Base-by-base conservation (phyloP, 805 yeast species). In the Metschnikowia kunwiensis region DNA sequence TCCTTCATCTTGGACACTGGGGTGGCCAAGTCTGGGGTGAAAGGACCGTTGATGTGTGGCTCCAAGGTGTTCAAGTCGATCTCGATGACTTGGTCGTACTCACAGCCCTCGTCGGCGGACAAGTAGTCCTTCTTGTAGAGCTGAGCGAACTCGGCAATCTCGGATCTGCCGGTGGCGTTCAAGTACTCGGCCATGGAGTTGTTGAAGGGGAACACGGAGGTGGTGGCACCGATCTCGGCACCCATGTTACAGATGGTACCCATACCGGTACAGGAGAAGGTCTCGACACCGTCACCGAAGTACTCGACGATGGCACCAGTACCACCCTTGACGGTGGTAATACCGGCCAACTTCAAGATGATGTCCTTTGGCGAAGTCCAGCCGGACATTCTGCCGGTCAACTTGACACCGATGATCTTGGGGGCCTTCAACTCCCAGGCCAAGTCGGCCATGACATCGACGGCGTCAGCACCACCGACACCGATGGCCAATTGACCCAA, bases 401-500 rank as follows among this genome's bases (percentile, higher is more conserved):
- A 78, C 70, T 89, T 86, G 58, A 89, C 95, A 73, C 97, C 97
- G 54, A 91, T 67, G 56, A 88, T 77, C 73, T 86, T 87, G 58
- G 97, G 97, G 43, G 97, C 97, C 76, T 89, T 89, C 60, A 89
- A 79, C 72, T 89, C 97, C 97, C 97, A 89, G 39, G 97, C 83
- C 50, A 87, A 76, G 58, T 84, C 83, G 44, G 97, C 86, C 81
- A 89, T 78, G 44, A 87, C 97, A 64, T 89, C 97, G 52, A 89
- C 97, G 46, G 97, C 97, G 66, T 89, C 97, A 51, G 97, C 97
- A 77, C 97, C 97, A 75, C 97, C 97, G 52, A 91, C 97, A 78
- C 97, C 97, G 53, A 89, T 89, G 51, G 97, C 97, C 58, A 89
- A 78, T 71, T 86, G 94, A 72, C 97, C 97, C 58, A 89, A 77